Conservation (phyloP, 805 yeast genomes). For the Torulaspora gathmanii region DNA sequence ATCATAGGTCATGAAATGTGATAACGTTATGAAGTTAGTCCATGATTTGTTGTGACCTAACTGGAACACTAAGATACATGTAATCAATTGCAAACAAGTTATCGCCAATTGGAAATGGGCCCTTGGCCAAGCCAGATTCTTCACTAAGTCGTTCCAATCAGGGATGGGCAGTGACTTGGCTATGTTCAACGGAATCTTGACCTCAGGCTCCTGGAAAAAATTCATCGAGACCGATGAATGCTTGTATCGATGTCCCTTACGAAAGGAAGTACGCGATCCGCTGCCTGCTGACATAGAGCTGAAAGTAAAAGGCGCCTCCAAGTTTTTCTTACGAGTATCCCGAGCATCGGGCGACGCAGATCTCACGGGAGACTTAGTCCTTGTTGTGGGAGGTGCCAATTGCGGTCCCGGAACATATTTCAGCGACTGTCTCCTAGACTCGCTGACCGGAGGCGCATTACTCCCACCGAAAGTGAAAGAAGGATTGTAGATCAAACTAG, state of each 20-base stretch:
- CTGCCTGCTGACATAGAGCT: constrained; percentile 11
- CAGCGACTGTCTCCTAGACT: constrained; percentile 25
- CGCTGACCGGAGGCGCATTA: constrained; percentile 9
- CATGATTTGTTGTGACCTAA: constrained; percentile 55
- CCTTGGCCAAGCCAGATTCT: constrained; percentile 56
- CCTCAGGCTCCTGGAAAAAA: constrained; percentile 88
- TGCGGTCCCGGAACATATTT: constrained; percentile 33
- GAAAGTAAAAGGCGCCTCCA: constrained; percentile 32
- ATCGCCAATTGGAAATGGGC: constrained; percentile 50
- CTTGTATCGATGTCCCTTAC: constrained; percentile 93
- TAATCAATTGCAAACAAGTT: constrained; percentile 52
- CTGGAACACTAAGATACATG: constrained; percentile 53
- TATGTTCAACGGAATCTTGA: constrained; percentile 65
- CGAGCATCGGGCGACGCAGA: constrained; percentile 30
- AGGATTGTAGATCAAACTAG: constrained; percentile 33
- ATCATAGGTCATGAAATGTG: constrained; percentile 86
- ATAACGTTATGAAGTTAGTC: constrained; percentile 64
- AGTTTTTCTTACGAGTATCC: constrained; percentile 16
- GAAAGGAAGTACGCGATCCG: constrained; percentile 51
- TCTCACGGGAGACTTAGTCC: constrained; percentile 30
- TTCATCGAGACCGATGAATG: constrained; percentile 97
- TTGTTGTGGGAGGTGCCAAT: constrained; percentile 31
- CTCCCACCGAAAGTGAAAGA: constrained; percentile 33
- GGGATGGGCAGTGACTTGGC: constrained; percentile 57
- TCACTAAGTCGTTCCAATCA: constrained; percentile 51